Evolutionary conservation across 2,329 filamentous ascomycete genomes (phyloP), one percentile per base, ranked within the genome.

Genomic region (Chaetomium strumarium): DNA sequence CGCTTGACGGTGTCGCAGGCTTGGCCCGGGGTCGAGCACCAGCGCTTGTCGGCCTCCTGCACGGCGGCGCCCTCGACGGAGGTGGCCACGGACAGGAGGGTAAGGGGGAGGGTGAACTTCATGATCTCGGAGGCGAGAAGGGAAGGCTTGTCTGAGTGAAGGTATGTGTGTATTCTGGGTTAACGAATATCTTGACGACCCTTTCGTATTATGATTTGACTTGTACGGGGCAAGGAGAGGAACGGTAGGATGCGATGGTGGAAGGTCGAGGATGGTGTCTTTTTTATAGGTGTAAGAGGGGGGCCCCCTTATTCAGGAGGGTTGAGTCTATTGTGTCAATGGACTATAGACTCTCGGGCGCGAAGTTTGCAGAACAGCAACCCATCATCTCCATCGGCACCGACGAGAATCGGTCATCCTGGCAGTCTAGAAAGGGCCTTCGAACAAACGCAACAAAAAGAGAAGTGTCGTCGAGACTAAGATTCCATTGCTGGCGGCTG

Each of bases 1-100:
- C 71, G 72, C 63, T 71, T 71, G 59, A 67, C 66, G 60, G 53
- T 58, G 51, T 53, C 47, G 55, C 60, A 61, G 20, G 60, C 45
- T 45, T 62, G 55, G 45, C 58, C 58, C 13, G 40, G 34, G 46
- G 46, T 48, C 20, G 20, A 39, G 47, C 60, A 64, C 55, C 58
- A 64, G 20, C 57, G 56, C 56, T 58, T 58, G 40, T 51, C 64
- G 52, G 48, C 64, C 55, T 53, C 50, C 42, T 49, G 29, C 31
- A 67, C 54, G 49, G 65, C 63, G 30, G 64, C 61, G 48, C 66
- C 66, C 53, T 63, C 53, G 52, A 58, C 59, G 31, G 59, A 55
- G 38, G 54, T 52, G 11, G 55, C 56, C 46, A 60, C 53, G 43
- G 61, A 55, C 49, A 61, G 58, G 56, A 64, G 40, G 46, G 61